Base-by-base conservation (phyloP, 2,329 filamentous ascomycete genomes). In the Botrytis paeoniae region DNA sequence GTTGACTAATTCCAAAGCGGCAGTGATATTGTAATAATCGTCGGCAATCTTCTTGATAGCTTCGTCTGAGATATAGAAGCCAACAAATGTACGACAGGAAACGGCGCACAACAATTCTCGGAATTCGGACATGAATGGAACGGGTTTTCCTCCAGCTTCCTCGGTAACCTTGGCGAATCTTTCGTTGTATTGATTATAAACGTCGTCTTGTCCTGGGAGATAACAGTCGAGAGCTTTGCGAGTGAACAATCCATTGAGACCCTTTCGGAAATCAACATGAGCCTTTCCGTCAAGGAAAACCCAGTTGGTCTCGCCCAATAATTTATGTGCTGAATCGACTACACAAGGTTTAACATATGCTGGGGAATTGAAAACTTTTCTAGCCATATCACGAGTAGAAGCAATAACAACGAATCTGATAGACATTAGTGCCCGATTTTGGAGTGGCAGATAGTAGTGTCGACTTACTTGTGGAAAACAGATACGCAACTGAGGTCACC, bases 181-280 rank as follows among this genome's bases (percentile, higher is more conserved):
- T 80, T 91, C 86, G 82, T 97, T 97, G 85, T 97, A 98, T 73
- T 87, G 86, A 82, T 93, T 91, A 85, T 97, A 98, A 66, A 97
- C 92, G 80, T 94, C 93, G 83, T 98, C 93, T 85, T 98, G 93
- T 65, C 93, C 93, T 60, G 95, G 96, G 65, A 99, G 89, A 83
- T 98, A 99, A 78, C 86, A 87, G 78, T 94, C 91, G 80, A 99
- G 89, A 32, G 95, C 94, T 81, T 93, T 90, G 81, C 94, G 93
- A 62, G 95, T 98, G 86, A 99, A 99, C 41, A 98, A 89, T 73
- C 91, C 92, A 82, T 98, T 98, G 77, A 99, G 87, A 70, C 96
- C 96, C 86, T 98, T 98, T 82, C 96, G 95, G 85, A 96, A 99
- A 80, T 98, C 96, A 78, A 97, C 93, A 80, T 99, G 96, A 57